phyloP scores from a whole-genome alignment of 805 yeast species.

The Wickerhamiella brachini region DNA sequence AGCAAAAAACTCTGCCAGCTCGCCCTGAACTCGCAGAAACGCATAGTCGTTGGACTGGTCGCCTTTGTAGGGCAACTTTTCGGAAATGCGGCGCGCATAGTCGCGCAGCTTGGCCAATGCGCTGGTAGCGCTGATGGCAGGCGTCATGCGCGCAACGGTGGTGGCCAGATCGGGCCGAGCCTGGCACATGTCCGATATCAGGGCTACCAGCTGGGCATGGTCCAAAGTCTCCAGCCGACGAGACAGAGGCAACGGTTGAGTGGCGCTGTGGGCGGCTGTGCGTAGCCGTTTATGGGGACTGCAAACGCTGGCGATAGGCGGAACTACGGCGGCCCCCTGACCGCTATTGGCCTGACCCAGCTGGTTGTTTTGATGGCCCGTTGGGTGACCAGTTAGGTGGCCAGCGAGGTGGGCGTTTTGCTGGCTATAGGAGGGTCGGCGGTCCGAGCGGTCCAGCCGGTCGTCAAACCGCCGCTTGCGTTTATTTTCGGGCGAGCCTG shows the following conservation, averaged over 20 bases:
- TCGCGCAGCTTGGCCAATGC: constrained; percentile 37
- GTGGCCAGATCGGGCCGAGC: constrained; percentile 48
- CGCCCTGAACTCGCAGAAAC: constrained; percentile 55
- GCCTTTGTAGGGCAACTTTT: constrained; percentile 60
- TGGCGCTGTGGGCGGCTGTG: constrained; percentile 2
- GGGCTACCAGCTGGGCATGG: constrained; percentile 36
- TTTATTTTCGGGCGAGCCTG: constrained; percentile 12
- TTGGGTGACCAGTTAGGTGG: neutral
- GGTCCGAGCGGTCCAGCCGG: neutral
- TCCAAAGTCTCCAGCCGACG: constrained; percentile 60
- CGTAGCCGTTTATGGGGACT: constrained; percentile 6
- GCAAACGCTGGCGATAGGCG: neutral
- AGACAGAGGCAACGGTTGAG: constrained; percentile 37
- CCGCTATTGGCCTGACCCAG: too few species aligned
- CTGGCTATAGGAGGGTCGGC: neutral
- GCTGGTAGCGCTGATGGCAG: constrained; percentile 41
- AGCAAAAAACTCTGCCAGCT: constrained; percentile 52
- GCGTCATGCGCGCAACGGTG: constrained; percentile 38
- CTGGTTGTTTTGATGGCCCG: neutral
- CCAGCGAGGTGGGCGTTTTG: neutral
- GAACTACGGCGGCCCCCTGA: neutral
- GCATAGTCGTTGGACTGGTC: constrained; percentile 64
- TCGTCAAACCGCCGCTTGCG: constrained; percentile 17
- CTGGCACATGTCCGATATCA: constrained; percentile 40
- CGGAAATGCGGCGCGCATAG: constrained; percentile 32